These are phyloP conservation scores for Pythium sp. DNA, from an alignment of 352 stramenopile species.

Conservation along the genomic window DNA sequence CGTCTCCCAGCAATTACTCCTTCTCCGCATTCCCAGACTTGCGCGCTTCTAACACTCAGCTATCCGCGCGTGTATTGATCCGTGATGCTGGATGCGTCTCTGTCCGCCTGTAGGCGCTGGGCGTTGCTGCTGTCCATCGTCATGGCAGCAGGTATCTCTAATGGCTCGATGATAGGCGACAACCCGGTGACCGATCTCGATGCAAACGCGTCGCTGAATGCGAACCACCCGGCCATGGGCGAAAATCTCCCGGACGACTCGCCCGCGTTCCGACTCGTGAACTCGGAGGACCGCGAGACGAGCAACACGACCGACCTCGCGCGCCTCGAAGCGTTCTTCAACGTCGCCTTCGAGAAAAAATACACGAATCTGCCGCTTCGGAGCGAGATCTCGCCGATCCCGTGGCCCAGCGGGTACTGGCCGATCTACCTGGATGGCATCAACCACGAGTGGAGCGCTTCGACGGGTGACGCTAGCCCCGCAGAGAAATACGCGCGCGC, in stretches of 20 bases:
- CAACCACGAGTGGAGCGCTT: slow-evolving; percentile 47
- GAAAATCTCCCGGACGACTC: slow-evolving; percentile 20
- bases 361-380: slow-evolving; percentile 46
- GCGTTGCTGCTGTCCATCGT: neutral
- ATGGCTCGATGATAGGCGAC: slow-evolving; percentile 27
- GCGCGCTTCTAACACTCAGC: neutral
- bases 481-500: slow-evolving; percentile 48
- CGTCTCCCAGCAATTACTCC: neutral
- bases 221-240: slow-evolving; percentile 5
- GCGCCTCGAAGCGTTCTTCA: slow-evolving; percentile 50
- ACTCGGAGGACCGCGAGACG: slow-evolving; percentile 27
- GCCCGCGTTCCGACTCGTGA: slow-evolving; percentile 26
- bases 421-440: slow-evolving; percentile 56
- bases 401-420: slow-evolving; percentile 76
- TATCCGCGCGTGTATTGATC: neutral
- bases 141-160: slow-evolving; percentile 15
- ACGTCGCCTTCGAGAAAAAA: slow-evolving; percentile 35
- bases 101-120: neutral
- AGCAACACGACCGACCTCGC: slow-evolving; percentile 31
- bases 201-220: slow-evolving; percentile 6
- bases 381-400: slow-evolving; percentile 34
- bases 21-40: neutral
- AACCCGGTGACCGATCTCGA: slow-evolving; percentile 5
- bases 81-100: neutral
- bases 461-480: slow-evolving; percentile 25